A percentile compares a stretch with the other conserved stretches of the same genome.
Conservation (phyloP, 345 rosid genomes). For the Aegle marmelos region DNA sequence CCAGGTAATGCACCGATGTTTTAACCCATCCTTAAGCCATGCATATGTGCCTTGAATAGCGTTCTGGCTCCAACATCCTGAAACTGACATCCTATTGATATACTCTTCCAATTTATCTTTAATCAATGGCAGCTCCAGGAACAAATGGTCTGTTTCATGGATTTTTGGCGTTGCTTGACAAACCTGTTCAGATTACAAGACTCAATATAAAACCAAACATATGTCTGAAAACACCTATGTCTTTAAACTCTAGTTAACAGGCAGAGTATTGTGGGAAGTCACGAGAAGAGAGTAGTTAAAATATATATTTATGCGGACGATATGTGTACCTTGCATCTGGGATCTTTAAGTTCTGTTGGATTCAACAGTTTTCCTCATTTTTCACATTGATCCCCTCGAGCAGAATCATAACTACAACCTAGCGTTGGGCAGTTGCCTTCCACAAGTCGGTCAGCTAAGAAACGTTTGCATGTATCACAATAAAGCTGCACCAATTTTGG, state of each 20-base stretch:
- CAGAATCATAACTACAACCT: conserved; percentile 77
- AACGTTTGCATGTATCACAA: conserved; percentile 71
- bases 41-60: conserved; percentile 85
- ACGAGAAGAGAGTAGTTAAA: neutral
- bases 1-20: conserved; percentile 83
- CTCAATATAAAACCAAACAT: neutral
- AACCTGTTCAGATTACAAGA: conserved; percentile 34
- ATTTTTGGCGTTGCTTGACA: conserved; percentile 61
- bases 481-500: conserved; percentile 52
- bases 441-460: conserved; percentile 93
- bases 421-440: conserved; percentile 83
- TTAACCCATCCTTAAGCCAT: conserved; percentile 95
- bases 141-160: conserved; percentile 81
- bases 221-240: neutral
- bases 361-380: conserved; percentile 85
- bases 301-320: neutral
- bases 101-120: conserved; percentile 73
- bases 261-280: neutral
- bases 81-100: conserved; percentile 56
- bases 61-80: conserved; percentile 96
- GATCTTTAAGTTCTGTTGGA: conserved; percentile 84
- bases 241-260: neutral
- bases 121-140: conserved; percentile 89
- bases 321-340: conserved; percentile 79
- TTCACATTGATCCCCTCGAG: conserved; percentile 98